Evolutionary conservation across 148 eudicot genomes (phyloP).

Genomic region (Camellia japonica): DNA sequence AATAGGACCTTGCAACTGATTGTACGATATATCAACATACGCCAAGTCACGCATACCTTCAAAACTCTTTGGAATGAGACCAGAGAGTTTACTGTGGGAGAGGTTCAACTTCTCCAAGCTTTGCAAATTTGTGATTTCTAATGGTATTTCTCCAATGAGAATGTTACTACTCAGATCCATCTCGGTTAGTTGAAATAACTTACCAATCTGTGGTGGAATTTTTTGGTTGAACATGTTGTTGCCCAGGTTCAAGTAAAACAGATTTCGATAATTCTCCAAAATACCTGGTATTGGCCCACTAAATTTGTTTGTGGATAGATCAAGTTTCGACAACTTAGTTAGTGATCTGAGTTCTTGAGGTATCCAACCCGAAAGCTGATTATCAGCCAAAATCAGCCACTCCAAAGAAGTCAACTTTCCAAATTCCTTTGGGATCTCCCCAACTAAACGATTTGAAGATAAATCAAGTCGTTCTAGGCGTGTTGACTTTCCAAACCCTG

Average conservation of each 20-base stretch:
- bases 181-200: background rate
- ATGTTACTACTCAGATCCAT: slow-evolving; percentile 36
- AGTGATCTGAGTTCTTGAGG: slow-evolving; percentile 33
- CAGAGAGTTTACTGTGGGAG: slow-evolving; percentile 19
- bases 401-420: slow-evolving; percentile 28
- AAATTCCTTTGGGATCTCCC: slow-evolving; percentile 37
- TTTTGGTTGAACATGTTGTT: background rate
- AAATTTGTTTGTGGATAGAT: slow-evolving; percentile 30
- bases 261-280: slow-evolving; percentile 23
- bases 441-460: slow-evolving; percentile 36
- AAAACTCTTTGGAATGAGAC: slow-evolving; percentile 25
- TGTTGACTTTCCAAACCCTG: slow-evolving; percentile 25
- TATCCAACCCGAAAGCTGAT: slow-evolving; percentile 30
- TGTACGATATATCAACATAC: slow-evolving; percentile 30
- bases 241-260: slow-evolving; percentile 15
- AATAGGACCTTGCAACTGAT: slow-evolving; percentile 35
- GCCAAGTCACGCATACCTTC: slow-evolving; percentile 29
- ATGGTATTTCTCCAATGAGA: slow-evolving; percentile 36
- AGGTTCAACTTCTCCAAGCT: slow-evolving; percentile 31
- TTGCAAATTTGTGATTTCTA: slow-evolving; percentile 21
- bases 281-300: slow-evolving; percentile 34
- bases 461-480: slow-evolving; percentile 28
- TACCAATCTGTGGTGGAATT: background rate
- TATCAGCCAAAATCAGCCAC: slow-evolving; percentile 28
- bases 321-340: slow-evolving; percentile 28